These are phyloP conservation scores for Karstenula rhodostoma DNA, from an alignment of 2,329 filamentous ascomycete species.

Conservation along the genomic window DNA sequence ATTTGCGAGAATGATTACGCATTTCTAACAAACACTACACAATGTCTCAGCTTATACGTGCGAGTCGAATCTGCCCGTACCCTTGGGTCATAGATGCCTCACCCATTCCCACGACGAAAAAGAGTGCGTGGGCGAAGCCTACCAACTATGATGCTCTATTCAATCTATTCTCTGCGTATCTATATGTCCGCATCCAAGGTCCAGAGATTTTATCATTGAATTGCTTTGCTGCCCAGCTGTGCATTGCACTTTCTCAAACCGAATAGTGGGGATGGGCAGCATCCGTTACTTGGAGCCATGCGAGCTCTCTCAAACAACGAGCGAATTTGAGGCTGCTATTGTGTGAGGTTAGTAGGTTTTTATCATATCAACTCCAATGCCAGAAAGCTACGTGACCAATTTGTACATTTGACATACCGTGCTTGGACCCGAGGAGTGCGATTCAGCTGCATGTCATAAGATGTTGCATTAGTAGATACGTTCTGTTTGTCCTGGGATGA, in stretches of 20 bases:
- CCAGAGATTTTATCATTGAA: not conserved
- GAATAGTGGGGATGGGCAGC: not conserved
- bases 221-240: not conserved
- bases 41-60: not conserved
- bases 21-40: not conserved
- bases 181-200: not conserved
- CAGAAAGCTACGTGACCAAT: not conserved
- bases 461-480: not conserved
- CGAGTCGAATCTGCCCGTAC: not conserved
- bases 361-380: not conserved
- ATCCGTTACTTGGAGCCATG: not conserved
- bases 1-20: not conserved
- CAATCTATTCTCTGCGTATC: not conserved
- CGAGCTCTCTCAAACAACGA: not conserved
- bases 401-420: not conserved
- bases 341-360: not conserved
- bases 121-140: not conserved
- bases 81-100: not conserved
- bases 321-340: not conserved
- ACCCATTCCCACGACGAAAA: not conserved
- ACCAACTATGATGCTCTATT: not conserved
- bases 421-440: too few species aligned
- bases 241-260: not conserved
- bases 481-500: not conserved
- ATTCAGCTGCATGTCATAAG: not conserved